These are phyloP conservation scores for Rhododendron griersonianum DNA, from an alignment of 148 eudicot genomes.

Conservation along the genomic window DNA sequence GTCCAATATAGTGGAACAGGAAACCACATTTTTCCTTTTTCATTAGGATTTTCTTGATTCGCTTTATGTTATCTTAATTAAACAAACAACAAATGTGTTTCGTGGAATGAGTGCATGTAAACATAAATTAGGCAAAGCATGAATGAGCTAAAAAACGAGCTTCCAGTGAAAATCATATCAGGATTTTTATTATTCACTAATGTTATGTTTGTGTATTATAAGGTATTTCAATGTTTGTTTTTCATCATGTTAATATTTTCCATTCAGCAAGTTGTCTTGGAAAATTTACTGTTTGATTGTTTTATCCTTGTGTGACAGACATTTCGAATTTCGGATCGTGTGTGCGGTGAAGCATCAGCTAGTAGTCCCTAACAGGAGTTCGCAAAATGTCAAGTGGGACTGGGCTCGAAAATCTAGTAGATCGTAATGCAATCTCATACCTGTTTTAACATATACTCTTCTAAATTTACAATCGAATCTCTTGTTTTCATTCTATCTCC, in stretches of 20 bases:
- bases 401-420: slow-evolving; percentile 85
- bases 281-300: neutral
- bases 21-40: neutral
- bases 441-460: neutral
- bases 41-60: neutral
- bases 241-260: neutral
- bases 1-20: neutral
- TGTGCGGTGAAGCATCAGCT: slow-evolving; percentile 1
- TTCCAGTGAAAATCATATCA: neutral
- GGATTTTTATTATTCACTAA: neutral
- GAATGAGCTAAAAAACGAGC: neutral
- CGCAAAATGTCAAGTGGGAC: slow-evolving; percentile 58
- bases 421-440: slow-evolving; percentile 50
- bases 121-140: neutral
- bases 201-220: neutral
- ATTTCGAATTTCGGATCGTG: neutral
- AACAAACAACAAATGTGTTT: neutral
- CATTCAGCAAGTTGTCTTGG: neutral
- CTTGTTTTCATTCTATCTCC: neutral
- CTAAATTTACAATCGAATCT: neutral
- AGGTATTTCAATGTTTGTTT: no score
- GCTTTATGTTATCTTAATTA: neutral
- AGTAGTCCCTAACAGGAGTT: slow-evolving; percentile 12
- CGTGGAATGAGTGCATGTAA: neutral
- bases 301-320: neutral